A percentile compares a stretch with the other conserved stretches of the same genome.
phyloP scores from a whole-genome alignment of 805 yeast genomes.

The Maudiozyma saulgeensis region DNA sequence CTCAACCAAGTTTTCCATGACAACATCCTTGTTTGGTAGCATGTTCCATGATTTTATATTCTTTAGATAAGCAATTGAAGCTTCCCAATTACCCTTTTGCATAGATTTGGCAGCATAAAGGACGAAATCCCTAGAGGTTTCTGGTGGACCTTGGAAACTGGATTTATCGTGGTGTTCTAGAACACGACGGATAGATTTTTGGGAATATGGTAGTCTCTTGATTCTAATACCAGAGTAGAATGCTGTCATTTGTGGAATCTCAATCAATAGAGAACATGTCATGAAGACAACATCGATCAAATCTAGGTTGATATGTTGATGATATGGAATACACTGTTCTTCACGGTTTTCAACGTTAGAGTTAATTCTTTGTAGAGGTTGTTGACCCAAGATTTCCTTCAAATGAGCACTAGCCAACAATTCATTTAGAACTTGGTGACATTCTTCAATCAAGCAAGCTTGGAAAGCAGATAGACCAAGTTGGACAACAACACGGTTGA shows the following conservation, averaged over 20 bases:
- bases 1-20: constrained; percentile 61
- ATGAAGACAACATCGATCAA: constrained; percentile 87
- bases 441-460: constrained; percentile 72
- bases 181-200: constrained; percentile 83
- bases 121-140: constrained; percentile 86
- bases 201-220: constrained; percentile 45
- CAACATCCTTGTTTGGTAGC: constrained; percentile 56
- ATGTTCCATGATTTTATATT: constrained; percentile 69
- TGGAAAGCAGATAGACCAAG: constrained; percentile 94
- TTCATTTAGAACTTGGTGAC: constrained; percentile 81
- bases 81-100: constrained; percentile 83
- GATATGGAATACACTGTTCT: constrained; percentile 88
- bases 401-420: constrained; percentile 76
- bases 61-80: constrained; percentile 55
- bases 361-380: constrained; percentile 54
- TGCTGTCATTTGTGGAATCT: constrained; percentile 84
- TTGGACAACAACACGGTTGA: constrained; percentile 92
- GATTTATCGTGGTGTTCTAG: constrained; percentile 91
- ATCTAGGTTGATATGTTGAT: constrained; percentile 95
- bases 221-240: constrained; percentile 49
- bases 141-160: constrained; percentile 95
- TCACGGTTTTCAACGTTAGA: constrained; percentile 24
- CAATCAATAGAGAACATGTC: constrained; percentile 81
- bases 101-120: constrained; percentile 86
- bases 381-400: constrained; percentile 92